Conservation (phyloP, 495 filamentous ascomycete genomes). For the Podospora pseudopauciseta region DNA sequence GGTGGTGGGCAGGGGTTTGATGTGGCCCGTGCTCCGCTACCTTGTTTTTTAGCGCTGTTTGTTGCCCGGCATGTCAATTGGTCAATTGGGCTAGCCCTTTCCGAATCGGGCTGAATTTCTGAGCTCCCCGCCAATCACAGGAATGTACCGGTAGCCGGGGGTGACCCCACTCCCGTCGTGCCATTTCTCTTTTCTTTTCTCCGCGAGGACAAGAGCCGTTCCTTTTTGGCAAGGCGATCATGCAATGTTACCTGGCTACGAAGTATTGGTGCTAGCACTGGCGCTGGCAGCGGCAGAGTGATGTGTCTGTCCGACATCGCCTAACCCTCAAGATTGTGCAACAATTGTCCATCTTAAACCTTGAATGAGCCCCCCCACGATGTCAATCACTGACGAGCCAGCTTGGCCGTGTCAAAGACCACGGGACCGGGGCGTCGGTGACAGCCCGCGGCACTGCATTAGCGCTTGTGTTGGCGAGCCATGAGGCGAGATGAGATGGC, state of each 20-base stretch:
- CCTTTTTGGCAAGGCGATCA: neutral
- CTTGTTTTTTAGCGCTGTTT: slow-evolving; percentile 8
- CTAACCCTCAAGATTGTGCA: neutral
- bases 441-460: slow-evolving; percentile 27
- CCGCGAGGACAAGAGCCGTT: neutral
- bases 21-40: slow-evolving; percentile 13
- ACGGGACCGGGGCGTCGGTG: slow-evolving; percentile 7
- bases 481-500: slow-evolving; percentile 26
- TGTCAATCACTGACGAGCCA: neutral
- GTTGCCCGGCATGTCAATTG: slow-evolving; percentile 4
- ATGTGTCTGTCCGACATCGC: neutral
- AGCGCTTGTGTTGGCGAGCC: slow-evolving; percentile 20
- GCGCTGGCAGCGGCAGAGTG: neutral
- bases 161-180: neutral
- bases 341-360: neutral
- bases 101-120: slow-evolving; percentile 16
- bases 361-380: neutral
- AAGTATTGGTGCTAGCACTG: neutral
- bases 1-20: neutral
- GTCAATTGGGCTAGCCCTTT: slow-evolving; percentile 10
- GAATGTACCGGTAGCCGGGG: neutral
- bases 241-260: neutral
- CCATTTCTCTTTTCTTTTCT: neutral
- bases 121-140: slow-evolving; percentile 20
- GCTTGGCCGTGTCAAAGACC: neutral